Evolutionary conservation across 371 early-diverging fungal genomes (phyloP), one percentile per base, ranked within the genome.

Genomic region (Mortierella sp.): DNA sequence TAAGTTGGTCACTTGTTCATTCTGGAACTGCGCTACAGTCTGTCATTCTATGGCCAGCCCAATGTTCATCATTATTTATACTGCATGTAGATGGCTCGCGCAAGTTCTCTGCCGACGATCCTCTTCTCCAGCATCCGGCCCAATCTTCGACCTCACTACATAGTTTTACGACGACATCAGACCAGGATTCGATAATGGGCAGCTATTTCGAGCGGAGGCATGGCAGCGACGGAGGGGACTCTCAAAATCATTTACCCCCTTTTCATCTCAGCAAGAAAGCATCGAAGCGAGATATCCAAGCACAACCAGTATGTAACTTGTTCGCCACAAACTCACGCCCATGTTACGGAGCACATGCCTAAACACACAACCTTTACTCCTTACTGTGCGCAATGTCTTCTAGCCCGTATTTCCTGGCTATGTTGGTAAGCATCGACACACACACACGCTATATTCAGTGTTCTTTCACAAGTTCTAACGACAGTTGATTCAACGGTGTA

Each of bases 51-150:
- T 34, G 10, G 7, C 34, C 7, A 34, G 7, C 34, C 34, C 7
- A 4, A 34, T 34, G 34, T 34, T 34, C 34, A 34, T 34, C 24
- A 9, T 54, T 14, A 22, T 7, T 22, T 2, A 21, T 54, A 19
- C 12, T 22, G 44, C 13, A 28, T 27, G 39, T 51, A 60, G 67
- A 49, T 17, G 27, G 39, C 27, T 63, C 57, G 24, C 72, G 72
- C 54, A 65, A 71, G 49, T 53, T 57, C 54, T 71, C 72, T 2
- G 62, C 66, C 27, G 72, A 71, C 19, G 72, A 71, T 31, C 54
- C 72, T 1, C 47, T 47, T 4, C 29, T 60, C 19, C 49, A 54
- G 17, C 28, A 60, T 16, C 48, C 53, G 9, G 54, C 67, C 1
- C 66, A 57, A 4, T 65, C 71, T 1, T 62, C 65, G 3, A 28